A percentile compares a stretch with the other conserved stretches of the same genome.
Evolutionary conservation across 2,329 filamentous ascomycete species (phyloP).

Genomic region (Iodosphaeria phyllophila): DNA sequence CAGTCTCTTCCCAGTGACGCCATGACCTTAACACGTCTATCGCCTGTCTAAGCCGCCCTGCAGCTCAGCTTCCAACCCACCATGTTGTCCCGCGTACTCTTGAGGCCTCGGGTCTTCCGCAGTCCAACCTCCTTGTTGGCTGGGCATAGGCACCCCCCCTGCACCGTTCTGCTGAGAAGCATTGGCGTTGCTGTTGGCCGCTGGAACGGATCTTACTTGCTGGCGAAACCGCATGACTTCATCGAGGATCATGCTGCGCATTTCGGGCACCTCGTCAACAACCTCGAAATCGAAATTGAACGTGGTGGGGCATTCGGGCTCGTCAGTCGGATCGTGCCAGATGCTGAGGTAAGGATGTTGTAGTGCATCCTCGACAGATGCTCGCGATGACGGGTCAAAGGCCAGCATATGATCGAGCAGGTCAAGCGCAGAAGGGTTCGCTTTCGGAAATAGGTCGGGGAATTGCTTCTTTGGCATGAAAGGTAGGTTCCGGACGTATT

Average conservation of each 20-base stretch:
- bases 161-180: slow-evolving; percentile 18
- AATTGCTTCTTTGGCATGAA: slow-evolving; percentile 91
- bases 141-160: slow-evolving; percentile 32
- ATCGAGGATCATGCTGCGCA: slow-evolving; percentile 95
- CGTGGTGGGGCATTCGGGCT: slow-evolving; percentile 78
- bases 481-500: slow-evolving; percentile 93
- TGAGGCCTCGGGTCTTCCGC: slow-evolving; percentile 41
- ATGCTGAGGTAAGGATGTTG: slow-evolving; percentile 95
- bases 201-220: slow-evolving; percentile 31
- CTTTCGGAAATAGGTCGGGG: slow-evolving; percentile 72
- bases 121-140: slow-evolving; percentile 31
- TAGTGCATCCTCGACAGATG: slow-evolving; percentile 85
- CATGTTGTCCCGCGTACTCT: slow-evolving; percentile 30
- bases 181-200: slow-evolving; percentile 11
- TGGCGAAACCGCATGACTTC: slow-evolving; percentile 78
- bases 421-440: slow-evolving; percentile 90
- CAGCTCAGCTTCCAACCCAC: slow-evolving; percentile 38
- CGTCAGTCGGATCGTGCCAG: slow-evolving; percentile 95
- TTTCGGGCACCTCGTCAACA: slow-evolving; percentile 84
- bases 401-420: slow-evolving; percentile 94
- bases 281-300: slow-evolving; percentile 99
- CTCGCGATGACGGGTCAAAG: slow-evolving; percentile 85
- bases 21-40: not conserved
- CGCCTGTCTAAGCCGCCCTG: slow-evolving; percentile 34
- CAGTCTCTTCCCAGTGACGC: too few relatives aligned